phyloP scores from a whole-genome alignment of 2,329 filamentous ascomycete species.

The Diaporthe citrichinensis region DNA sequence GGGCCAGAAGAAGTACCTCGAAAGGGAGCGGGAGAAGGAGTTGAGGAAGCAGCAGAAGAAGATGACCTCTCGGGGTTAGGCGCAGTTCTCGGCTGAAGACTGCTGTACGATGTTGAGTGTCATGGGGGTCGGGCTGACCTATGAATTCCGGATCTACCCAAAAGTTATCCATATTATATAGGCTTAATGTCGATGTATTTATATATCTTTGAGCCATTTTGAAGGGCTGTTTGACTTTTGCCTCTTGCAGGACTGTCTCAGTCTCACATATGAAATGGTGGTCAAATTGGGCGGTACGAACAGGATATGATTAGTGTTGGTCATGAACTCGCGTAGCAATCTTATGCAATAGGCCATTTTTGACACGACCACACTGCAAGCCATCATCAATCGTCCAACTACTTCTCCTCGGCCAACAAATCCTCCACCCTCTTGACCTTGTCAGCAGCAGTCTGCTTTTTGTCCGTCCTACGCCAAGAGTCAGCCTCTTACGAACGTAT shows the following conservation, averaged over 20 bases:
- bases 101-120: background rate
- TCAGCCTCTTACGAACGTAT: background rate
- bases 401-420: slow-evolving; percentile 56
- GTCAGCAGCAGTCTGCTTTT: slow-evolving; percentile 84
- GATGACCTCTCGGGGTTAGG: slow-evolving; percentile 65
- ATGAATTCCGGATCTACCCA: background rate
- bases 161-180: slow-evolving; percentile 20
- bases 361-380: background rate
- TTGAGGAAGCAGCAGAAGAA: slow-evolving; percentile 68
- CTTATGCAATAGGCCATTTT: background rate
- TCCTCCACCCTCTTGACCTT: slow-evolving; percentile 78
- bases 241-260: background rate
- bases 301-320: no score
- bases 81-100: no score
- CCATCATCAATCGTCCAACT: background rate
- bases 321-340: background rate
- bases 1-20: slow-evolving; percentile 87
- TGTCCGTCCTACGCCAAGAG: slow-evolving; percentile 76
- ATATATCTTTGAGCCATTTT: background rate
- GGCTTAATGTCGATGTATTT: background rate
- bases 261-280: background rate
- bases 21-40: slow-evolving; percentile 85
- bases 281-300: no score
- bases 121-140: background rate
- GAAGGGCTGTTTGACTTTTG: background rate